Evolutionary conservation across 2,329 filamentous ascomycete genomes (phyloP).

Genomic region (Alternaria sp.): DNA sequence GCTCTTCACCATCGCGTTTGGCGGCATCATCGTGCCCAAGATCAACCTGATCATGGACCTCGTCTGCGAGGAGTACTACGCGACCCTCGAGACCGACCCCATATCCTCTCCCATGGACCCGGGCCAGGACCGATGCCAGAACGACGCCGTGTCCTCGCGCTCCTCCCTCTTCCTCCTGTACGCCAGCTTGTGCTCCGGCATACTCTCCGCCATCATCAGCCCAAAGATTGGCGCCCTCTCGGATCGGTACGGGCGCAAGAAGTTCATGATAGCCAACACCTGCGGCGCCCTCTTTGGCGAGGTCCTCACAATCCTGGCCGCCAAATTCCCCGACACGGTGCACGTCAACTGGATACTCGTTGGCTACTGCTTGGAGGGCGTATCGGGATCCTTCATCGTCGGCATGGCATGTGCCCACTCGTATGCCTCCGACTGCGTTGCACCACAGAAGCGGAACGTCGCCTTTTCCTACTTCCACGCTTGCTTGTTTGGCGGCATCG

Average conservation of each 20-base stretch:
- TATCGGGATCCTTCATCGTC: conserved; percentile 87
- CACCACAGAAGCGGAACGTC: conserved; percentile 78
- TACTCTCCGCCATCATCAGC: conserved; percentile 79
- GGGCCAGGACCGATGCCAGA: conserved; percentile 71
- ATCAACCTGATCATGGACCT: conserved; percentile 85
- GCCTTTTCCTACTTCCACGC: conserved; percentile 90
- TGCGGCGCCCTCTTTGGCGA: conserved; percentile 77
- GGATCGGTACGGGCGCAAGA: conserved; percentile 82
- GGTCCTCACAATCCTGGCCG: conserved; percentile 77
- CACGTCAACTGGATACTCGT: conserved; percentile 81
- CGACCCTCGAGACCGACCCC: conserved; percentile 57
- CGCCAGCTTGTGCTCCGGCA: conserved; percentile 74
- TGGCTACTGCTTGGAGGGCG: conserved; percentile 78
- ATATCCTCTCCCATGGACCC: conserved; percentile 45
- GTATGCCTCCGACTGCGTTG: conserved; percentile 88
- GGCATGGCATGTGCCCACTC: conserved; percentile 80
- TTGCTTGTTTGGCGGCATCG: conserved; percentile 86
- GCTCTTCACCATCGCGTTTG: conserved; percentile 84
- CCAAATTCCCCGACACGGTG: conserved; percentile 73
- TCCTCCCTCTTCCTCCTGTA: conserved; percentile 81
- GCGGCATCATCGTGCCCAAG: conserved; percentile 83
- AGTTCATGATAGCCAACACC: conserved; percentile 74
- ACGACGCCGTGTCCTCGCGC: conserved; percentile 76
- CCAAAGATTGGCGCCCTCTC: conserved; percentile 86
- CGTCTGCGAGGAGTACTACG: conserved; percentile 82